Evolutionary conservation across 192 early-diverging fungal genomes (phyloP).

Genomic region (Mortierella antarctica): DNA sequence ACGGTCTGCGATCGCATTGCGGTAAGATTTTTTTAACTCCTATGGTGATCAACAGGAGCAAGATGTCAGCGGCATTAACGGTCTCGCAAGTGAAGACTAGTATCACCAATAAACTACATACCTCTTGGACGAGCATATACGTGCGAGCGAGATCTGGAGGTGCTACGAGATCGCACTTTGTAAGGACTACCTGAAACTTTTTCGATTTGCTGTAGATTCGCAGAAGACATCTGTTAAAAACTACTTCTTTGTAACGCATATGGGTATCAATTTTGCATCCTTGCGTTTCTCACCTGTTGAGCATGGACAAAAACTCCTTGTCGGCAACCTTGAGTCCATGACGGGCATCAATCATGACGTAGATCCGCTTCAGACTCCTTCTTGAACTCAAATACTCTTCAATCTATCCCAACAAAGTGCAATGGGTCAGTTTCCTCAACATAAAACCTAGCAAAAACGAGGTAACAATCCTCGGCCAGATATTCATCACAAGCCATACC

Average conservation of each 20-base stretch:
- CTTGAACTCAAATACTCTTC: slow-evolving; percentile 71
- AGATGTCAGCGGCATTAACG: background rate
- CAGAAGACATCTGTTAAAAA: background rate
- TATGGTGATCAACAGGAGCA: background rate
- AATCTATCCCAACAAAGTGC: slow-evolving; percentile 59
- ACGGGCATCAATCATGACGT: slow-evolving; percentile 81
- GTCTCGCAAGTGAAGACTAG: background rate
- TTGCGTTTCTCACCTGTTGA: slow-evolving; percentile 56
- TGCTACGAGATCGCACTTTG: slow-evolving; percentile 79
- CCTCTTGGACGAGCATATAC: slow-evolving; percentile 63
- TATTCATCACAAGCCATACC: slow-evolving; percentile 37
- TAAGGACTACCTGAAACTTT: slow-evolving; percentile 67
- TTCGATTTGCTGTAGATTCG: slow-evolving; percentile 43
- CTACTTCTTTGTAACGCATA: background rate
- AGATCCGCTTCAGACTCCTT: slow-evolving; percentile 67
- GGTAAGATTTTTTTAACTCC: slow-evolving; percentile 43
- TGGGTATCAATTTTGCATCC: background rate
- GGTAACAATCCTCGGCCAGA: background rate
- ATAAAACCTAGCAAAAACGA: slow-evolving; percentile 3
- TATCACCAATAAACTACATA: slow-evolving; percentile 1
- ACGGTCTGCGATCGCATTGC: slow-evolving; percentile 47
- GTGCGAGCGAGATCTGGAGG: slow-evolving; percentile 71
- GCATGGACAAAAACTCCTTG: slow-evolving; percentile 61
- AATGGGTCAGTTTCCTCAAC: background rate
- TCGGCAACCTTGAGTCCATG: slow-evolving; percentile 74